Evolutionary conservation across 192 early-diverging fungal genomes (phyloP), one percentile per base, ranked within the genome.

Genomic region (Rhizophagus sp.): DNA sequence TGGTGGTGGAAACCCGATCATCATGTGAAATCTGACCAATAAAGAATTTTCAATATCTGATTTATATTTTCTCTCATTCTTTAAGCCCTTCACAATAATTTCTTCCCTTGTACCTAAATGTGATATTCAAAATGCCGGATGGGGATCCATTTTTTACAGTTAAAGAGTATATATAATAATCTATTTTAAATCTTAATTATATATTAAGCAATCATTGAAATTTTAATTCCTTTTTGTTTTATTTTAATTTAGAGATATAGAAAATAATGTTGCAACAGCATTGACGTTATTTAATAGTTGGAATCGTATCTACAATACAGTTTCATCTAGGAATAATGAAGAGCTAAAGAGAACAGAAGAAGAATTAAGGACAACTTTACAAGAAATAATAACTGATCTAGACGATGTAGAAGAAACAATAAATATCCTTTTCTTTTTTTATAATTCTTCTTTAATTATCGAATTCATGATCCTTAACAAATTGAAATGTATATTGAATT

Each of bases 351-450:
- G 88, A 82, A 88, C 89, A 12, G 87, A 84, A 36, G 89, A 90
- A 49, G 89, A 90, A 63, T 69, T 90, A 0, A 66, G 44, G 33
- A 70, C 80, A 44, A 79, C 82, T 34, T 52, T 89, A 19, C 71
- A 82, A 67, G 84, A 77, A 36, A 83, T 90, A 17, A 83, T 82
- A 66, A 85, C 84, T 62, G 89, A 90, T 62, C 73, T 90, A 11
- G 87, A 88, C 27, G 89, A 89, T 65, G 68, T 90, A 6, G 84
- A 88, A n/a, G 87, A 88, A 75, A 83, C 89, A 1, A 84, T 90
- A 66, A 80, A 80, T 25, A 85, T 85, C 19, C 84, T 87, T 80
- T 88, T 24, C 82, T 33, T 65, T 0, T 79, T 47, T 77, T 82
- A 49, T 74, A 85, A 70, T 72, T 24, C 39, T 25, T 47, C 17